phyloP scores from a whole-genome alignment of 2,329 filamentous ascomycete genomes.

The Alternaria panax region DNA sequence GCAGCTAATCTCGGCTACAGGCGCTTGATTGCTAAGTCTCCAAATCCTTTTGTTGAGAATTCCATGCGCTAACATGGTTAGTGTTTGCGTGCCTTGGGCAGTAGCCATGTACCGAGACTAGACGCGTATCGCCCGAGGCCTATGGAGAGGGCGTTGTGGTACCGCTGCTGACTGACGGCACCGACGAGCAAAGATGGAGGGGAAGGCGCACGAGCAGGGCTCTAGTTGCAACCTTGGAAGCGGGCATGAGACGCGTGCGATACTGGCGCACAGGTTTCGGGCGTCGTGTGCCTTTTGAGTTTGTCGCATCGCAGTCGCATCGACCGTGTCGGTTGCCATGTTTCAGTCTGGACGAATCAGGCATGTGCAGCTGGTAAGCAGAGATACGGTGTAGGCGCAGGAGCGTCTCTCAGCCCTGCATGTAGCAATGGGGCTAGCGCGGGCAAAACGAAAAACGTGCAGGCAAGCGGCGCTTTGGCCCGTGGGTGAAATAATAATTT shows the following conservation, averaged over 20 bases:
- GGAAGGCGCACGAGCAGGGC: constrained; percentile 22
- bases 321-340: constrained; percentile 5
- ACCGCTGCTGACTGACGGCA: constrained; percentile 31
- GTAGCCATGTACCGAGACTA: neutral
- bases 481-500: constrained; percentile 36
- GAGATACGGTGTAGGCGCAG: constrained; percentile 15
- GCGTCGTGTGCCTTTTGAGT: neutral
- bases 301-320: constrained; percentile 7
- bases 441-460: constrained; percentile 29
- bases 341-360: constrained; percentile 13
- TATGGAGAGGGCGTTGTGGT: constrained; percentile 50
- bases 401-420: constrained; percentile 14
- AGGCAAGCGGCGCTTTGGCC: constrained; percentile 22
- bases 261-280: neutral
- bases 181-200: constrained; percentile 17
- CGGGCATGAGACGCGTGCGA: constrained; percentile 4
- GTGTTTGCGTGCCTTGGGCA: constrained; percentile 47
- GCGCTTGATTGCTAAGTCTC: constrained; percentile 31
- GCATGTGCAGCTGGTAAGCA: constrained; percentile 11
- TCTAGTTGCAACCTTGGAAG: neutral
- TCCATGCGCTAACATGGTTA: constrained; percentile 16
- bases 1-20: constrained; percentile 33
- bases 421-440: constrained; percentile 22
- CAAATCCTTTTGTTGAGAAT: constrained; percentile 9
- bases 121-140: constrained; percentile 55